A percentile compares a stretch with the other conserved stretches of the same genome.
phyloP scores from a whole-genome alignment of 495 filamentous ascomycete genomes.

The Podospora fimiseda region DNA sequence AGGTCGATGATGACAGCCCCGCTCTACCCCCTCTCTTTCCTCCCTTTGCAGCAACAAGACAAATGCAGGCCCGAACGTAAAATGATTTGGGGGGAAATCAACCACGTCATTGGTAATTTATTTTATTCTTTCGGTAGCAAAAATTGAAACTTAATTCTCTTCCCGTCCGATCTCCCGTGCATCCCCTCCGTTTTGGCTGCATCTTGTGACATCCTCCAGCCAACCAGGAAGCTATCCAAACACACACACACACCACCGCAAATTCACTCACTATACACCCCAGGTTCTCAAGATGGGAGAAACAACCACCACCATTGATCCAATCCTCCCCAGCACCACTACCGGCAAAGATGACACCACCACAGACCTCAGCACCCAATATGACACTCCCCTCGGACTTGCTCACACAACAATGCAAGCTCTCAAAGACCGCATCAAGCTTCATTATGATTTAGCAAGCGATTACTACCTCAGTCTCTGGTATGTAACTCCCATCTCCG shows the following conservation, averaged over 20 bases:
- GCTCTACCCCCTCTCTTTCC: no score
- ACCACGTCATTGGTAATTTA: no score
- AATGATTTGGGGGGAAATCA: no score
- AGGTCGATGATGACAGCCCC: no score
- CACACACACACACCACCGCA: not conserved
- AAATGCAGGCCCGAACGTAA: no score
- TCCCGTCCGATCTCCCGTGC: no score
- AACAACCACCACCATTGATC: not conserved
- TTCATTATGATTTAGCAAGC: conserved; percentile 53
- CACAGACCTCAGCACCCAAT: conserved; percentile 34
- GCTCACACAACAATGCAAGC: conserved; percentile 47
- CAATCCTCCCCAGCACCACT: not conserved
- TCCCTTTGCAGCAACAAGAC: no score
- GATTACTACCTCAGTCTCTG: conserved; percentile 49
- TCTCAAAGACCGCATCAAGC: conserved; percentile 52
- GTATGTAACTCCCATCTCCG: conserved; percentile 22
- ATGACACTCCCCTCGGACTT: conserved; percentile 44
- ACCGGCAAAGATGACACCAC: conserved; percentile 11
- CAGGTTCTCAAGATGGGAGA: not conserved
- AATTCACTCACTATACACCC: not conserved
- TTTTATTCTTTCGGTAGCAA: no score
- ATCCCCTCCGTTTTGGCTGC: no score
- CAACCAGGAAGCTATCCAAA: not conserved
- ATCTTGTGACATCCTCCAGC: no score
- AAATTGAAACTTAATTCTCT: no score